phyloP scores from a whole-genome alignment of 2,329 filamentous ascomycete genomes.

The Aspergillus brunneoviolaceus region DNA sequence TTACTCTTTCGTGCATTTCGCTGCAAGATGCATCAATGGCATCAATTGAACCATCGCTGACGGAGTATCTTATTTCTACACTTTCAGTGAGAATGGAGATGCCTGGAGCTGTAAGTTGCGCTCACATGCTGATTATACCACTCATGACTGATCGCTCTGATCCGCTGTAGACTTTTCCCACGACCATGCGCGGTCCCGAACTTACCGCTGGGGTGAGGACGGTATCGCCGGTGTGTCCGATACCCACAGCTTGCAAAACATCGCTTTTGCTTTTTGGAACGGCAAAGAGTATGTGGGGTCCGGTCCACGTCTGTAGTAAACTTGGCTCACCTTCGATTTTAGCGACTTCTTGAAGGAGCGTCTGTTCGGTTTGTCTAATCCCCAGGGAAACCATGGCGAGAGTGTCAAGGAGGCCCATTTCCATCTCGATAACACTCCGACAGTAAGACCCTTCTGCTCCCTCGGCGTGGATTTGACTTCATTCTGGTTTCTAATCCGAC shows the following conservation, averaged over 20 bases:
- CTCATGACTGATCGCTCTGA: conserved; percentile 13
- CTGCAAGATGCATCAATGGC: background rate
- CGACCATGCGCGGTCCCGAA: conserved; percentile 82
- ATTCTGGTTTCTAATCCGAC: conserved; percentile 8
- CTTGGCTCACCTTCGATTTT: conserved; percentile 9
- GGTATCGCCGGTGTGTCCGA: conserved; percentile 96
- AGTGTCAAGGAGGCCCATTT: conserved; percentile 97
- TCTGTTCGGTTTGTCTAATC: conserved; percentile 91
- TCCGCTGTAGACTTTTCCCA: conserved; percentile 75
- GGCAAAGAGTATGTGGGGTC: conserved; percentile 73
- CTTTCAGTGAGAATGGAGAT: conserved; percentile 70
- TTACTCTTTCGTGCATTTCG: conserved; percentile 1
- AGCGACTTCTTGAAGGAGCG: conserved; percentile 93
- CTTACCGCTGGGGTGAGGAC: conserved; percentile 95
- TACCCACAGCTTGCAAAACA: conserved; percentile 85
- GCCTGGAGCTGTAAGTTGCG: conserved; percentile 83
- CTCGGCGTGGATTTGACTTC: background rate
- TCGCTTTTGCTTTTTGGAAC: conserved; percentile 97
- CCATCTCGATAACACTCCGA: conserved; percentile 90
- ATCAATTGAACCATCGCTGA: conserved; percentile 1
- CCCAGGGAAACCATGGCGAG: conserved; percentile 95
- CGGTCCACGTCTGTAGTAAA: background rate
- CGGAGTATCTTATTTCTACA: conserved; percentile 1
- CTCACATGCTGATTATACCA: background rate
- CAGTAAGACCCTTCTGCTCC: conserved; percentile 42